Evolutionary conservation across 768 basidiomycete genomes (phyloP).

Genomic region (Suillus fuscotomentosus): DNA sequence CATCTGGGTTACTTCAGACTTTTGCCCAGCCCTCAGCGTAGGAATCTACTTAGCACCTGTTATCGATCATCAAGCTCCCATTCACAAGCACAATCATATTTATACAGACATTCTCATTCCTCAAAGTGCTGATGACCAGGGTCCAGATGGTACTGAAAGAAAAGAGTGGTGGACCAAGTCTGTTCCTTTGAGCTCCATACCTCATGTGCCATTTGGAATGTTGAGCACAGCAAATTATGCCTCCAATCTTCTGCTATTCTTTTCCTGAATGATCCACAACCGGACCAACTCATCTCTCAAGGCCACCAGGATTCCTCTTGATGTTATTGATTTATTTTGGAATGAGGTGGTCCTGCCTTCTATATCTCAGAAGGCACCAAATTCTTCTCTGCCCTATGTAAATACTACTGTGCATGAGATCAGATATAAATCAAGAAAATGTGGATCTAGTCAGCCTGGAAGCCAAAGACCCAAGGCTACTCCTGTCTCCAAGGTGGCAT

Average conservation of each 20-base stretch:
- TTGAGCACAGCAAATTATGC: not conserved
- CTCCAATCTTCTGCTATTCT: conserved; percentile 6
- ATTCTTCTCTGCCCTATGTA: not conserved
- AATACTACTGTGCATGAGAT: conserved; percentile 1
- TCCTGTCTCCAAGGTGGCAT: not conserved
- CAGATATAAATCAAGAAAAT: not conserved
- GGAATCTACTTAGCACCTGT: not conserved
- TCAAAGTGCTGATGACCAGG: conserved; percentile 6
- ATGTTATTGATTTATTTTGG: conserved; percentile 10
- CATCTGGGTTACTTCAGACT: conserved; percentile 14
- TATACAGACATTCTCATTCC: conserved; percentile 13
- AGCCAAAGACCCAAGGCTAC: not conserved
- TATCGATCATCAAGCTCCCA: not conserved
- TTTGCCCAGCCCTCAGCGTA: not conserved
- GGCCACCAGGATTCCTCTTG: conserved; percentile 7
- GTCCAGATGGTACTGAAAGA: not conserved
- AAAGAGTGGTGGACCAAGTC: conserved; percentile 9
- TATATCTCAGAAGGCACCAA: not conserved
- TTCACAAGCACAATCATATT: conserved; percentile 15
- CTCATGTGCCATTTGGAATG: conserved; percentile 7
- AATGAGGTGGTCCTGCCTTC: conserved; percentile 7
- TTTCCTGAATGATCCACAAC: conserved; percentile 13
- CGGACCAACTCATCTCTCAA: not conserved
- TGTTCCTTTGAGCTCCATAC: conserved; percentile 8
- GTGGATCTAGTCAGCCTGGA: not conserved